phyloP scores from a whole-genome alignment of 768 basidiomycete genomes.

The Termitomyces heimii region DNA sequence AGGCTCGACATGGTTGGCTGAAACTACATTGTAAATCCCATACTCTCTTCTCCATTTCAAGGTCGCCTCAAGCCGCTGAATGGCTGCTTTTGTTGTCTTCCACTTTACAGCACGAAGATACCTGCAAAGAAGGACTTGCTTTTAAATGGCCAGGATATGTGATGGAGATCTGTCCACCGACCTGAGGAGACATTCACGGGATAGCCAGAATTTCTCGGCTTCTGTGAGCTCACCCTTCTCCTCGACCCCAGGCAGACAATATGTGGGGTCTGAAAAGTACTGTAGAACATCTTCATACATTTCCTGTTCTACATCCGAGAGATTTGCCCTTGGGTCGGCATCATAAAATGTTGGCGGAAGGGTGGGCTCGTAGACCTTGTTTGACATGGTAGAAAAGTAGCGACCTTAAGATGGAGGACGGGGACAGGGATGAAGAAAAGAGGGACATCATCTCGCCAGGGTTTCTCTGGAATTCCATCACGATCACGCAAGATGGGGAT shows the following conservation, averaged over 20 bases:
- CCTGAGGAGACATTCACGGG: conserved; percentile 70
- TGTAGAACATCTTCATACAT: conserved; percentile 49
- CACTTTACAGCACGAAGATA: conserved; percentile 79
- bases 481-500: background rate
- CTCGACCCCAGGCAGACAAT: conserved; percentile 40
- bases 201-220: conserved; percentile 76
- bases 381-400: conserved; percentile 6
- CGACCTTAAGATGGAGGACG: background rate
- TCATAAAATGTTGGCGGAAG: conserved; percentile 24
- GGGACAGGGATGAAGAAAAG: background rate
- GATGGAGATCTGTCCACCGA: conserved; percentile 17
- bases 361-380: conserved; percentile 28
- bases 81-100: conserved; percentile 49
- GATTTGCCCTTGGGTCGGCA: conserved; percentile 25
- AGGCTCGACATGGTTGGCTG: conserved; percentile 58
- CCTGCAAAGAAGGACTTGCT: conserved; percentile 24
- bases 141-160: background rate
- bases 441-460: background rate
- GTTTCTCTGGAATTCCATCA: background rate
- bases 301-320: conserved; percentile 39
- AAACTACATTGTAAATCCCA: conserved; percentile 60
- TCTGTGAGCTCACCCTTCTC: conserved; percentile 46
- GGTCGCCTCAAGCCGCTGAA: conserved; percentile 65
- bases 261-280: conserved; percentile 52
- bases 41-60: conserved; percentile 78